A percentile compares a stretch with the other conserved stretches of the same genome.
Conservation (phyloP, 202 grass and related monocot species). For the Schoenoplectus triqueter region DNA sequence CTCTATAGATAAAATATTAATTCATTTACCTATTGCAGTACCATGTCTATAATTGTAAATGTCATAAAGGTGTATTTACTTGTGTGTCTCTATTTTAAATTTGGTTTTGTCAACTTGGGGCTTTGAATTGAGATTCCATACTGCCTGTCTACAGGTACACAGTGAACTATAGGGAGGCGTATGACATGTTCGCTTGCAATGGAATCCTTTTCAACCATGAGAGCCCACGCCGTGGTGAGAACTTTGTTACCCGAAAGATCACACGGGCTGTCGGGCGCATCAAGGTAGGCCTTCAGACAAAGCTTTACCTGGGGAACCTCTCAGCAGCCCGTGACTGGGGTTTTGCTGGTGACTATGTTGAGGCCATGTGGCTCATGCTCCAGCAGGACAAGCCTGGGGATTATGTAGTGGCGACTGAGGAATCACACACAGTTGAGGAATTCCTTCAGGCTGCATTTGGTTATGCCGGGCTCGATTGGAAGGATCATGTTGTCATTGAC, state of each 20-base stretch:
- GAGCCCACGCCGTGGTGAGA: conserved; percentile 91
- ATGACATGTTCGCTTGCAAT: conserved; percentile 87
- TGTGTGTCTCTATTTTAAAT: background rate
- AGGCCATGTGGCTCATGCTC: conserved; percentile 99
- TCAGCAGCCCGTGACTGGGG: conserved; percentile 89
- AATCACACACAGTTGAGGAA: conserved; percentile 82
- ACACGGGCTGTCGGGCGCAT: conserved; percentile 91
- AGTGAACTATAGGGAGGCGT: conserved; percentile 97
- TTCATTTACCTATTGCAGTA: background rate
- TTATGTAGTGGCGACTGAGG: conserved; percentile 87
- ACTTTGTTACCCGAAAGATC: conserved; percentile 99
- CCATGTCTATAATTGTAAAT: background rate
- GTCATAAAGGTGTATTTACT: background rate
- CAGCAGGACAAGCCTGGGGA: conserved; percentile 86
- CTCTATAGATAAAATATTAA: conserved; percentile 4
- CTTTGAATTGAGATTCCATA: background rate
- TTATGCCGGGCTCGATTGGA: conserved; percentile 78
- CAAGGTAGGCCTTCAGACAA: conserved; percentile 87
- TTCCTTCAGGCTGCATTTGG: conserved; percentile 83
- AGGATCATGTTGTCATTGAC: conserved; percentile 91
- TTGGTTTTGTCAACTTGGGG: background rate
- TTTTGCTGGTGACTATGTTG: conserved; percentile 90
- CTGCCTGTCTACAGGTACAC: conserved; percentile 55
- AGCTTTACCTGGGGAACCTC: conserved; percentile 94
- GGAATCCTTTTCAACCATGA: conserved; percentile 99